Conservation (phyloP, 2,329 filamentous ascomycete species). For the Emmonsiellopsis sp. region DNA sequence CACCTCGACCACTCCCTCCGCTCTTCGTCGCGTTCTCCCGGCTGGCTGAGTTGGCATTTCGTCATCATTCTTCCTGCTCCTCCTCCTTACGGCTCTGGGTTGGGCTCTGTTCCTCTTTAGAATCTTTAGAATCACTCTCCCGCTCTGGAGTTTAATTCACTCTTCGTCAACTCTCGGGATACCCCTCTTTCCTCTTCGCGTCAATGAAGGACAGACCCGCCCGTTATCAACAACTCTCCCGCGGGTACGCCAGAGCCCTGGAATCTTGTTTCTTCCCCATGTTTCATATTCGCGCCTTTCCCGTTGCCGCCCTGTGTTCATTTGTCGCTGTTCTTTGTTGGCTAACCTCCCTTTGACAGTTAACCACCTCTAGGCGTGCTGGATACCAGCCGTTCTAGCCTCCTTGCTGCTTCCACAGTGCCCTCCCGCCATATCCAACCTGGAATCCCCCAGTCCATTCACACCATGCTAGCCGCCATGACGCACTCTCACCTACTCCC, state of each 20-base stretch:
- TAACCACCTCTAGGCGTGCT: background rate
- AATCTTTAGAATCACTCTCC: too few species aligned
- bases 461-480: background rate
- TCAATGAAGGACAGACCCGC: too few species aligned
- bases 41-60: too few species aligned
- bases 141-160: too few species aligned
- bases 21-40: too few species aligned
- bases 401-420: background rate
- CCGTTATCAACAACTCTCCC: background rate
- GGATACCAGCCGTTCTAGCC: background rate
- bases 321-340: background rate
- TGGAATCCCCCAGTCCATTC: background rate
- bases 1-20: too few species aligned
- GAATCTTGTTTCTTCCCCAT: background rate
- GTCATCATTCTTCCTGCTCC: too few species aligned
- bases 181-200: too few species aligned
- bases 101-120: too few species aligned
- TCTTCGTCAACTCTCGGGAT: too few species aligned
- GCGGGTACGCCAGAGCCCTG: background rate
- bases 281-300: background rate
- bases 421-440: background rate
- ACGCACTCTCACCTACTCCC: background rate
- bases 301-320: background rate
- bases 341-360: background rate
- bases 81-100: too few species aligned